phyloP scores from a whole-genome alignment of 2,329 filamentous ascomycete genomes.

The Teratosphaeria epicoccoides region DNA sequence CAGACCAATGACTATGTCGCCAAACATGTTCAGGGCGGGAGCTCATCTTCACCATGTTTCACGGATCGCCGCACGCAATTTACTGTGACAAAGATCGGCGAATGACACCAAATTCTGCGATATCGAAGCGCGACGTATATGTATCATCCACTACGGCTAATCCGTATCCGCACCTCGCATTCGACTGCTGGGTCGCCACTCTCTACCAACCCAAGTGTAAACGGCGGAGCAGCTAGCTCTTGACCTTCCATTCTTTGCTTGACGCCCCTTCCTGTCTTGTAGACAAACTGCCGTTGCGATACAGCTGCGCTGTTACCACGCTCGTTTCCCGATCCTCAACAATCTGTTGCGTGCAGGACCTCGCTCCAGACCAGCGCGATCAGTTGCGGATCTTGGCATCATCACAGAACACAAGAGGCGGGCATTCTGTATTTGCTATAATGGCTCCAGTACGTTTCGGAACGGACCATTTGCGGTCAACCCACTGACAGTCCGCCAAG shows the following conservation, averaged over 20 bases:
- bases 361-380: not conserved
- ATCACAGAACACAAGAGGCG: not conserved
- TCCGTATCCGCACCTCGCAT: not conserved
- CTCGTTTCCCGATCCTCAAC: not conserved
- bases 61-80: not conserved
- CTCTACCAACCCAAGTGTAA: not conserved
- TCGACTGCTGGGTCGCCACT: not conserved
- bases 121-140: not conserved
- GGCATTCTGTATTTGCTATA: not conserved
- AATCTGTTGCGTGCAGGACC: not conserved
- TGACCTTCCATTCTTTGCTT: not conserved
- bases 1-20: not conserved
- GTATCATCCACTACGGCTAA: not conserved
- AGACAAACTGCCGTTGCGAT: not conserved
- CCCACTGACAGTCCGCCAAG: not conserved
- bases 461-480: too few relatives aligned
- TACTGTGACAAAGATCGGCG: not conserved
- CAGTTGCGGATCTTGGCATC: not conserved
- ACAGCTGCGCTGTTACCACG: not conserved
- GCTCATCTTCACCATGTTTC: not conserved
- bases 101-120: not conserved
- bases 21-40: not conserved
- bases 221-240: not conserved
- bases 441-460: not conserved
- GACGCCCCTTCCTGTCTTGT: not conserved